Conservation (phyloP, 1,284 basidiomycete species). For the Austropuccinia psidii region DNA sequence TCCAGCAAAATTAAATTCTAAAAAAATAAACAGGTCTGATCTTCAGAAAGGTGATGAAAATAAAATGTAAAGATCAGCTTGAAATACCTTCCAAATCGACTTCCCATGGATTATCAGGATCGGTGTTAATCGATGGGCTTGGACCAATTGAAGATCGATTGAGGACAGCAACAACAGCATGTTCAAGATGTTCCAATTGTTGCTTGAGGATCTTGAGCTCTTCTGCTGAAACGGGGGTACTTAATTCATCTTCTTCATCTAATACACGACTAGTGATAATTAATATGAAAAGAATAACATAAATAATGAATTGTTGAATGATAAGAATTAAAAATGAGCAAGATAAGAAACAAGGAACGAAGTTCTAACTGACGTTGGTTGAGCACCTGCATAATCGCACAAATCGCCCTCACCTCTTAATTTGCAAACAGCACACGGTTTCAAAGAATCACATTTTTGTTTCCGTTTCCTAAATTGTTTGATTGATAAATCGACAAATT, state of each 20-base stretch:
- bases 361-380: background rate
- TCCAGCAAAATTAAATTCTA: constrained; percentile 12
- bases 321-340: background rate
- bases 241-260: constrained; percentile 27
- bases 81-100: constrained; percentile 32
- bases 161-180: constrained; percentile 18
- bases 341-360: background rate
- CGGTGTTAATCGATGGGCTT: background rate
- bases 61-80: background rate
- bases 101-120: background rate
- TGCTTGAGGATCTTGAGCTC: constrained; percentile 18
- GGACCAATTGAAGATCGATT: background rate
- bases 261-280: constrained; percentile 17
- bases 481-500: background rate
- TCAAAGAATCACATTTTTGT: constrained; percentile 36
- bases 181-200: constrained; percentile 27
- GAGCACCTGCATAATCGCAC: constrained; percentile 28
- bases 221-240: constrained; percentile 16
- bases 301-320: background rate
- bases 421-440: constrained; percentile 36
- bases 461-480: constrained; percentile 20
- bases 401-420: constrained; percentile 35
- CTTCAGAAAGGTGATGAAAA: background rate
- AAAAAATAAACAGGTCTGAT: background rate
- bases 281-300: background rate